These are phyloP conservation scores for Madurella fahalii DNA, from an alignment of 2,329 filamentous ascomycete genomes.

Conservation along the genomic window DNA sequence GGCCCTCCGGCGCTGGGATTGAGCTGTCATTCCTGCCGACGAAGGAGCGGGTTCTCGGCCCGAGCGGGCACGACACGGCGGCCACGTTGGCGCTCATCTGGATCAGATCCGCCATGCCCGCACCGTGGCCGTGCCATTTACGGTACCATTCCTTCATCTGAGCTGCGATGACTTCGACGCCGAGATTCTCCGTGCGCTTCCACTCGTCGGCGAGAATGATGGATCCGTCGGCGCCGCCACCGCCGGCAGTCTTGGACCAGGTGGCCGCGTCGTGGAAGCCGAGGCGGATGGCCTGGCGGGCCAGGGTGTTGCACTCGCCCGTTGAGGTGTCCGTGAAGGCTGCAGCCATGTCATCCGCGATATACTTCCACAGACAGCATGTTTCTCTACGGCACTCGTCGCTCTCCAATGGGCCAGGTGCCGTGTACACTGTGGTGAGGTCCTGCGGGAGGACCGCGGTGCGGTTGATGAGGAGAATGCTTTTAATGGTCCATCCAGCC, in stretches of 20 bases:
- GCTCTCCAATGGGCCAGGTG: not conserved
- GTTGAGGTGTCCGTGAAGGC: not conserved
- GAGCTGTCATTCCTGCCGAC: conserved; percentile 8
- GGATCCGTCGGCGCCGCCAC: conserved; percentile 13
- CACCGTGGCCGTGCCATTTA: not conserved
- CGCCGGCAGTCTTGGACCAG: conserved; percentile 1
- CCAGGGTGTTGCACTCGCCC: conserved; percentile 7
- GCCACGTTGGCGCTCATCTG: conserved; percentile 11
- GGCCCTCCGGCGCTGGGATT: not conserved
- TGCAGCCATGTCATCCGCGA: conserved; percentile 3
- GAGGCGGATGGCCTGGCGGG: conserved; percentile 13
- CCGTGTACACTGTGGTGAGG: not conserved
- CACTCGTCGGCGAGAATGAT: conserved; percentile 8
- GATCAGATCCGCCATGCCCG: conserved; percentile 13
- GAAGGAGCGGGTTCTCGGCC: conserved; percentile 9
- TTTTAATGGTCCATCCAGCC: conserved; percentile 4
- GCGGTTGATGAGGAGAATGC: conserved; percentile 2
- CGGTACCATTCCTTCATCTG: conserved; percentile 4
- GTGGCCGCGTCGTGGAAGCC: conserved; percentile 17
- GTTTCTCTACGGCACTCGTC: not conserved
- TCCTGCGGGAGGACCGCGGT: not conserved
- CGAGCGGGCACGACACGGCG: conserved; percentile 9
- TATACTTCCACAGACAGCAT: conserved; percentile 13
- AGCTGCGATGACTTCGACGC: not conserved
- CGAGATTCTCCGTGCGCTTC: conserved; percentile 7